These are phyloP conservation scores for Acacia melanoxylon DNA, from an alignment of 306 rosid species.

Conservation along the genomic window DNA sequence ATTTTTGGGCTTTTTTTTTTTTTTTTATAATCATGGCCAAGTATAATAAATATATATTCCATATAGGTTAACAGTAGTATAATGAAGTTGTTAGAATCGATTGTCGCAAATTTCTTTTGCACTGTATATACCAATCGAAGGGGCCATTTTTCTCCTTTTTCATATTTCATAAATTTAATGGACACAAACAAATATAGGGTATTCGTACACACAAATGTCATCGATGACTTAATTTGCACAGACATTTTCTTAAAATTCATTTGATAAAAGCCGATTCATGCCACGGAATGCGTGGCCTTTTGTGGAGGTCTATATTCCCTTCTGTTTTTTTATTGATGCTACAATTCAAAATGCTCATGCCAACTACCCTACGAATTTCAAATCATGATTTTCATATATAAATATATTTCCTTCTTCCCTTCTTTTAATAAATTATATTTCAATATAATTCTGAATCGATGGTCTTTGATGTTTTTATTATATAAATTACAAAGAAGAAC, in stretches of 20 bases:
- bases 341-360: too few species aligned
- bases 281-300: not conserved
- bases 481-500: not conserved
- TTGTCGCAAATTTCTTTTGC: not conserved
- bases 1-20: not conserved
- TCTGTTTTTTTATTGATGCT: too few species aligned
- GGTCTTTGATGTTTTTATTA: not conserved
- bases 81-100: not conserved
- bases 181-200: not conserved
- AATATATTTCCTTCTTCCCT: not conserved
- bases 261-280: not conserved
- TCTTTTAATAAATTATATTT: not conserved
- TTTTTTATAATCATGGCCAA: not conserved
- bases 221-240: not conserved
- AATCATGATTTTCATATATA: not conserved
- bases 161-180: not conserved
- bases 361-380: not conserved
- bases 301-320: not conserved
- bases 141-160: not conserved
- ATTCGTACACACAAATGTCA: not conserved
- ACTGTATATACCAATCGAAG: not conserved
- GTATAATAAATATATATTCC: not conserved
- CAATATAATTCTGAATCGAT: not conserved
- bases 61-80: not conserved
- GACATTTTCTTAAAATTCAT: not conserved